These are phyloP conservation scores for Entomortierella chlamydospora DNA, from an alignment of 192 early-diverging fungal species.

Conservation along the genomic window DNA sequence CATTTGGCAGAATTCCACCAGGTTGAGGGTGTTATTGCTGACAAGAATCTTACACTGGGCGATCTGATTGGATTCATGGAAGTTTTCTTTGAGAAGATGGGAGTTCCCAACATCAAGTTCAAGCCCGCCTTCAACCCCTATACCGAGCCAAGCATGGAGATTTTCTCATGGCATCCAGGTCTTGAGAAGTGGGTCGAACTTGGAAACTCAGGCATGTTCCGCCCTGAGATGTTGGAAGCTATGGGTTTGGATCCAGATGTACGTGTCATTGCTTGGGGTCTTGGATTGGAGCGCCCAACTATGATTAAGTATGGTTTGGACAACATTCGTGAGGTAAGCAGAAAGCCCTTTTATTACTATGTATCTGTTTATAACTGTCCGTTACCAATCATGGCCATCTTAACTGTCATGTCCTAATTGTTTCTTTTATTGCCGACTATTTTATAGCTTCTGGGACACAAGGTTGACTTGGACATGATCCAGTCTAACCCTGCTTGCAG, in stretches of 20 bases:
- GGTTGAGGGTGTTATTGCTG: constrained; percentile 98
- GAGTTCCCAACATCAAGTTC: constrained; percentile 92
- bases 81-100: constrained; percentile 98
- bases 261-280: constrained; percentile 97
- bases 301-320: constrained; percentile 97
- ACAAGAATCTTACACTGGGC: constrained; percentile 92
- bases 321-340: constrained; percentile 89
- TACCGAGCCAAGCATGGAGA: constrained; percentile 99
- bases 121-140: constrained; percentile 99
- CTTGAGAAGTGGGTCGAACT: constrained; percentile 94
- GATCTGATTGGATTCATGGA: constrained; percentile 97
- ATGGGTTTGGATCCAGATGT: constrained; percentile 96
- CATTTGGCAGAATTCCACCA: constrained; percentile 99
- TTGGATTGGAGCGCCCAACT: constrained; percentile 96
- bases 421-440: constrained; percentile 1
- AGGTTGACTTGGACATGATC: constrained; percentile 92
- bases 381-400: not conserved
- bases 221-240: constrained; percentile 97
- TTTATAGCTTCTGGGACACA: constrained; percentile 79
- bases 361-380: not conserved
- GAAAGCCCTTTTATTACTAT: no score
- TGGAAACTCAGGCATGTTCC: constrained; percentile 99
- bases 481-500: constrained; percentile 89
- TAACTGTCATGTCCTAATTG: not conserved
- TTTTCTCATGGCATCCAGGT: constrained; percentile 94